These are phyloP conservation scores for Colletotrichum eremochloae DNA, from an alignment of 2,329 filamentous ascomycete species.

Conservation along the genomic window DNA sequence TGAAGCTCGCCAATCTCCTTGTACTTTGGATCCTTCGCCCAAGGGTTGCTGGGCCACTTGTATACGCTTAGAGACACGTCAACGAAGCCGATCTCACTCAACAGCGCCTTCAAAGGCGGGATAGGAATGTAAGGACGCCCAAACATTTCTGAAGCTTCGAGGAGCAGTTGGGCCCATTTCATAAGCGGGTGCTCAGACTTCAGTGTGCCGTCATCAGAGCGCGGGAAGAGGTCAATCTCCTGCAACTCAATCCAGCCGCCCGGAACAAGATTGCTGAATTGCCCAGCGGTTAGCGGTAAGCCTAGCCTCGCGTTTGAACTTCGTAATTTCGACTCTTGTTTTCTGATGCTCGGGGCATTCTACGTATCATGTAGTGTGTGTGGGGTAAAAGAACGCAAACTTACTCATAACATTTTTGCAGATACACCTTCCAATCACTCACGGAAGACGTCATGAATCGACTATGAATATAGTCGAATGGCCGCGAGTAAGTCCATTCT, in stretches of 20 bases:
- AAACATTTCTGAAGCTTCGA: conserved; percentile 49
- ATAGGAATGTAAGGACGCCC: conserved; percentile 47
- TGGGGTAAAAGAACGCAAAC: no score
- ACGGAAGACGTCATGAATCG: conserved; percentile 54
- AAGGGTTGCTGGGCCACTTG: conserved; percentile 64
- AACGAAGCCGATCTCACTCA: conserved; percentile 66
- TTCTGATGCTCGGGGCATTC: neutral
- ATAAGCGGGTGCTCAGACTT: conserved; percentile 43
- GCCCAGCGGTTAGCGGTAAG: conserved; percentile 44
- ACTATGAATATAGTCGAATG: conserved; percentile 57
- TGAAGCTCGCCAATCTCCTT: conserved; percentile 61
- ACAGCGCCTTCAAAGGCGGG: conserved; percentile 48
- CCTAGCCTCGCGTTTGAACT: neutral
- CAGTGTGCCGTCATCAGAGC: conserved; percentile 58
- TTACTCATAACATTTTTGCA: conserved; percentile 46
- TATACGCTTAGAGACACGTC: conserved; percentile 62
- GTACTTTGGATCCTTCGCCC: conserved; percentile 63
- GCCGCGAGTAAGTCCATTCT: conserved; percentile 53
- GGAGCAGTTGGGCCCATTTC: conserved; percentile 50
- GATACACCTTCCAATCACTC: conserved; percentile 51
- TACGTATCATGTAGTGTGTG: no score
- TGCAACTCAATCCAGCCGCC: conserved; percentile 60
- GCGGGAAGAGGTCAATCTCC: conserved; percentile 55
- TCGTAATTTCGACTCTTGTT: neutral
- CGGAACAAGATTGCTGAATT: conserved; percentile 51